Percentiles rank a stretch among this genome's conserved stretches.
Evolutionary conservation across 345 rosid genomes (phyloP).

Genomic region (Eucalyptus rudis): DNA sequence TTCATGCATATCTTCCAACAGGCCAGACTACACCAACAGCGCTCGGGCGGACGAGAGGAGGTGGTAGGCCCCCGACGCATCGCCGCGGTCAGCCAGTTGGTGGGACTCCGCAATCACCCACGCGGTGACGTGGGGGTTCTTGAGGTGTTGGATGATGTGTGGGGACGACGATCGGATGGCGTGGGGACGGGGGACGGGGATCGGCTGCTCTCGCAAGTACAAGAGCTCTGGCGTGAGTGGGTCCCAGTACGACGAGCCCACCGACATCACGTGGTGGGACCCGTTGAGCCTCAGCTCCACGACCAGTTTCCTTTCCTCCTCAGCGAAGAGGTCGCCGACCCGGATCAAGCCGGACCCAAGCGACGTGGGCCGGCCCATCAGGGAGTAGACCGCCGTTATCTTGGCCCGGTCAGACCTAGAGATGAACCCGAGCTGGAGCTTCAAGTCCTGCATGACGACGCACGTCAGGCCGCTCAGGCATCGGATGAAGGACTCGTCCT

Average conservation of each 20-base stretch:
- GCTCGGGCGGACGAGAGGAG: slow-evolving; percentile 68
- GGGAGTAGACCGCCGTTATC: slow-evolving; percentile 44
- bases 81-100: slow-evolving; percentile 35
- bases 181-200: slow-evolving; percentile 30
- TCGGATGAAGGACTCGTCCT: slow-evolving; percentile 32
- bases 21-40: slow-evolving; percentile 39
- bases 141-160: slow-evolving; percentile 34
- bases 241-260: slow-evolving; percentile 49
- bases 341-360: slow-evolving; percentile 36
- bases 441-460: slow-evolving; percentile 52
- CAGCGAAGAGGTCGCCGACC: slow-evolving; percentile 55
- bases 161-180: slow-evolving; percentile 30
- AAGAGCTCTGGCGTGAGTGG: slow-evolving; percentile 33
- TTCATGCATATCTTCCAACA: no score
- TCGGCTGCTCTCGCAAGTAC: slow-evolving; percentile 29
- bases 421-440: slow-evolving; percentile 43
- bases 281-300: slow-evolving; percentile 46
- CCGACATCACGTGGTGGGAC: slow-evolving; percentile 49
- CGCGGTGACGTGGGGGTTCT: slow-evolving; percentile 56
- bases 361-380: slow-evolving; percentile 29
- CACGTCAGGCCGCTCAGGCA: slow-evolving; percentile 24
- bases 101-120: slow-evolving; percentile 71
- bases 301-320: slow-evolving; percentile 62
- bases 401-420: slow-evolving; percentile 58
- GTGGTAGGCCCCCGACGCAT: slow-evolving; percentile 48